These are phyloP conservation scores for Podaxis mareebaensis DNA, from an alignment of 768 basidiomycete species.

Conservation along the genomic window DNA sequence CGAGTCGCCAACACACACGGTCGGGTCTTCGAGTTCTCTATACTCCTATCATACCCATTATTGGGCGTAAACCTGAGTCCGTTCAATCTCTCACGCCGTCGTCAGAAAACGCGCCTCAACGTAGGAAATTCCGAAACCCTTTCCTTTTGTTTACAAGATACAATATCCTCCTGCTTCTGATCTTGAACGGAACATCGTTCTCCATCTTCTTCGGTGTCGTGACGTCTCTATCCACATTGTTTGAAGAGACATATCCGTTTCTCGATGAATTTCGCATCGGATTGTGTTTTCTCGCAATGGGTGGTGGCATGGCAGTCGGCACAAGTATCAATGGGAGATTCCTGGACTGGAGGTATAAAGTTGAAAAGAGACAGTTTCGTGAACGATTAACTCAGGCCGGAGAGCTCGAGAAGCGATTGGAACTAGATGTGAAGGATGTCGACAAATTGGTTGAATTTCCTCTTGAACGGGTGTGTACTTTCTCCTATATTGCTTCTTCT, in stretches of 20 bases:
- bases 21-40: constrained; percentile 3
- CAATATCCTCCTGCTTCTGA: constrained; percentile 54
- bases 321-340: constrained; percentile 58
- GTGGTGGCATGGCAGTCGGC: constrained; percentile 70
- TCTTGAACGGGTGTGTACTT: constrained; percentile 6
- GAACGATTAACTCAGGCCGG: neutral
- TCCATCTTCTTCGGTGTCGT: constrained; percentile 61
- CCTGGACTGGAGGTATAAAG: constrained; percentile 64
- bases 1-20: constrained; percentile 6
- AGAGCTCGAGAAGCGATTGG: constrained; percentile 5
- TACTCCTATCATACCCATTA: constrained; percentile 12
- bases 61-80: neutral
- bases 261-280: constrained; percentile 68
- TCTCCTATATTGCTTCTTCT: neutral
- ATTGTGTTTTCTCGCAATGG: constrained; percentile 76
- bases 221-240: constrained; percentile 61
- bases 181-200: constrained; percentile 51
- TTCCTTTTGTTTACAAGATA: constrained; percentile 52
- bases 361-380: constrained; percentile 34
- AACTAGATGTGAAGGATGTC: neutral
- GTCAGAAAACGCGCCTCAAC: constrained; percentile 27
- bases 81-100: constrained; percentile 22
- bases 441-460: constrained; percentile 2
- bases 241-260: constrained; percentile 57
- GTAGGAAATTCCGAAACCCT: constrained; percentile 51